These are phyloP conservation scores for Dendrobium officinale DNA, from an alignment of 106 monocot species.

Conservation along the genomic window DNA sequence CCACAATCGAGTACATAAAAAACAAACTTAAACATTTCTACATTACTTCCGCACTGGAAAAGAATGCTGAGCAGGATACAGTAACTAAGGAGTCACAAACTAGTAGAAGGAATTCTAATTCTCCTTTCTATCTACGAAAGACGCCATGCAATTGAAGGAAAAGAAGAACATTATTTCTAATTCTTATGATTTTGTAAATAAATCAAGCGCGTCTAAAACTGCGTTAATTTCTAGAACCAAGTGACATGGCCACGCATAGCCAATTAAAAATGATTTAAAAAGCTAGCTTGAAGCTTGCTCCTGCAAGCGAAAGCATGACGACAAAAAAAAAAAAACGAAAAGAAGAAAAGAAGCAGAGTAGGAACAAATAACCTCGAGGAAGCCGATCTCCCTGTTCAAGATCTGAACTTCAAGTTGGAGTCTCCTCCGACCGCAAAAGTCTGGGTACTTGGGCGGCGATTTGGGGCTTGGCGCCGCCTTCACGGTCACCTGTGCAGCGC, in stretches of 20 bases:
- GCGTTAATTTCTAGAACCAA: background rate
- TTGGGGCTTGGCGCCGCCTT: constrained; percentile 43
- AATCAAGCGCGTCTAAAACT: background rate
- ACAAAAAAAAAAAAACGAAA: background rate
- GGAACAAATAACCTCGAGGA: constrained; percentile 53
- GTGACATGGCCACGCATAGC: background rate
- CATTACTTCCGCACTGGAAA: background rate
- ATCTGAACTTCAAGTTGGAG: constrained; percentile 81
- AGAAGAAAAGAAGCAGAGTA: background rate
- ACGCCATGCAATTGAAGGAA: background rate
- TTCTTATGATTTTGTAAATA: background rate
- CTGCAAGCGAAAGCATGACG: background rate
- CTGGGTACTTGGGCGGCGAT: constrained; percentile 92
- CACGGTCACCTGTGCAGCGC: background rate
- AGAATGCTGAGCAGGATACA: background rate
- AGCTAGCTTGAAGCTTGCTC: background rate
- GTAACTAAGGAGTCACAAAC: background rate
- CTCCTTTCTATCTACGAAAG: background rate
- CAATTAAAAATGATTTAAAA: background rate
- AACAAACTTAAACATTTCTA: background rate
- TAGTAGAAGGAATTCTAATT: background rate
- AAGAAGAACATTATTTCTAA: background rate
- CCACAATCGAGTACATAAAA: background rate
- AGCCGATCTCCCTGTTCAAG: constrained; percentile 82
- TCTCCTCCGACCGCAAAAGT: constrained; percentile 73